Base-by-base conservation (phyloP, 768 basidiomycete genomes). In the Trichaptum fuscoviolaceum region DNA sequence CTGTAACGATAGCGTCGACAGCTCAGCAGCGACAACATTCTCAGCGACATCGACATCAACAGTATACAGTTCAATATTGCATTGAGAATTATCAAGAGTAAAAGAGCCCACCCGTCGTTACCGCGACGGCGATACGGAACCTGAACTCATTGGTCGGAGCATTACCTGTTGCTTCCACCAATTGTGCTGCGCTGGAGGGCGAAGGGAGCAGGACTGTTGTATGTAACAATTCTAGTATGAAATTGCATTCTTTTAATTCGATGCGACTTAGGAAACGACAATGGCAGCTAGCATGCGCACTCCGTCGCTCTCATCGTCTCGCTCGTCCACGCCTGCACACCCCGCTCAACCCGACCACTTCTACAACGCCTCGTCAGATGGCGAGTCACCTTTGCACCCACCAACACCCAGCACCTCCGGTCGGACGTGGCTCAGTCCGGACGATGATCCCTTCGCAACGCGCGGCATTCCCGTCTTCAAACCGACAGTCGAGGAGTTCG, bases 401-500 rank as follows among this genome's bases (percentile, higher is more conserved):
- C 86, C 84, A 8, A 90, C 90, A 7, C 89, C 89, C 10, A 75
- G 82, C 67, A 88, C 87, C 1, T 84, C 86, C 68, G 85, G 85
- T 30, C 83, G 83, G 68, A 79, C 82, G 42, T 91, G 87, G 86
- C 80, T 93, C 35, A 84, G 87, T 70, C 93, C 93, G n/a, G 81
- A 82, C 30, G 91, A 93, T 72, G 93, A 94, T 80, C 91, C 87
- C 26, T 73, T 87, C 30, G 92, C 92, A 0, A 85, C 88, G 71
- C 90, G 92, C 62, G 97, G 96, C 42, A 96, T 99, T 60, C 97
- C 96, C 6, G 95, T 99, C 12, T 99, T 99, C 84, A 91, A 87
- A 74, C 97, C 97, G 9, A 87, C 91, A 1, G 90, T 96, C 87
- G 89, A 90, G 63, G 94, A 99, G 71, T 97, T 97, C 71, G 75